These are phyloP conservation scores for Calonectria pseudoreteaudii DNA, from an alignment of 2,329 filamentous ascomycete species.

Conservation along the genomic window DNA sequence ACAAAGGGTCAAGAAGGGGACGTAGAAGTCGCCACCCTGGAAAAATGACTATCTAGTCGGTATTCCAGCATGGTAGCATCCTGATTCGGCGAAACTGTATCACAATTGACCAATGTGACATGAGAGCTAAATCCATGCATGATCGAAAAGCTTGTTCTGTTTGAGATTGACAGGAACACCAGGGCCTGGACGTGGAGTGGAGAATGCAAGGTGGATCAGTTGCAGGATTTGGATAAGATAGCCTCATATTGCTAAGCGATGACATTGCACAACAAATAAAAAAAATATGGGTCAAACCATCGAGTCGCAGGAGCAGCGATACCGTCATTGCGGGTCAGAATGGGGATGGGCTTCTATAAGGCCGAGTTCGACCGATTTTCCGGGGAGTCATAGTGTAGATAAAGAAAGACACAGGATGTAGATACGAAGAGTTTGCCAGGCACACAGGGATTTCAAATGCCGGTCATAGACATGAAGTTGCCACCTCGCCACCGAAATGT, in stretches of 20 bases:
- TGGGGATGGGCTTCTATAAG: background rate
- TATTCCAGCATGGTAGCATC: background rate
- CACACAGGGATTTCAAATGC: background rate
- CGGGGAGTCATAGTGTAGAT: background rate
- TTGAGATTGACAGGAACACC: background rate
- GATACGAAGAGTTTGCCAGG: background rate
- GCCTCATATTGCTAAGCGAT: background rate
- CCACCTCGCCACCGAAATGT: background rate
- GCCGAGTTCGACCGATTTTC: background rate
- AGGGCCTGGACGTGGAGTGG: background rate
- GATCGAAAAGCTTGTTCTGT: background rate
- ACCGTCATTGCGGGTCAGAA: constrained; percentile 1
- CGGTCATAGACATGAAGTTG: background rate
- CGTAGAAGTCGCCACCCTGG: background rate
- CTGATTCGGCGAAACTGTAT: background rate
- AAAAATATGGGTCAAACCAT: background rate
- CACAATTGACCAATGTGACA: background rate
- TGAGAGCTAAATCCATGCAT: background rate
- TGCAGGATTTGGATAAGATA: background rate
- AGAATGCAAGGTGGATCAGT: background rate
- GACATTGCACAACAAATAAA: background rate
- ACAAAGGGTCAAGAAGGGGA: background rate
- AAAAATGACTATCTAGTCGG: background rate
- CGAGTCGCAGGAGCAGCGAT: background rate
- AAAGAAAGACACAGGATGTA: background rate